Evolutionary conservation across 23 red algal genomes (phyloP).

Genomic region (Gracilaria gracilis): DNA sequence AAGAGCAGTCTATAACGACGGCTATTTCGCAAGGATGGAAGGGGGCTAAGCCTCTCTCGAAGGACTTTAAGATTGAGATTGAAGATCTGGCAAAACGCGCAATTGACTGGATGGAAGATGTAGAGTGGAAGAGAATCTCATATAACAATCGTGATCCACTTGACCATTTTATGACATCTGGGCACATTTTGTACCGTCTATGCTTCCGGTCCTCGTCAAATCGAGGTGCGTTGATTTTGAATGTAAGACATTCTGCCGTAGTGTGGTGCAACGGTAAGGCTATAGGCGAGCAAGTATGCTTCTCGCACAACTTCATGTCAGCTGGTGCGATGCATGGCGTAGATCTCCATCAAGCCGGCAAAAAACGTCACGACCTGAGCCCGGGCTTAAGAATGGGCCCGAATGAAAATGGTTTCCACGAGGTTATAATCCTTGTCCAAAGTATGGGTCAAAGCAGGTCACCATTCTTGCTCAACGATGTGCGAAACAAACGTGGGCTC

Average conservation of each 20-base stretch:
- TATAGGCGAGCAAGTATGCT: constrained; percentile 79
- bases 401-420: constrained; percentile 68
- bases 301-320: constrained; percentile 84
- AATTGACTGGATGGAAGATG: constrained; percentile 70
- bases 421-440: constrained; percentile 81
- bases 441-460: constrained; percentile 83
- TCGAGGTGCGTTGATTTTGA: constrained; percentile 57
- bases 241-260: constrained; percentile 82
- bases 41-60: constrained; percentile 36
- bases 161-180: constrained; percentile 82
- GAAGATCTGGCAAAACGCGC: constrained; percentile 36
- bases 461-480: constrained; percentile 92
- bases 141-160: constrained; percentile 84
- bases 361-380: constrained; percentile 78
- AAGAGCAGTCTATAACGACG: constrained; percentile 14
- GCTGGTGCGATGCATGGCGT: constrained; percentile 89
- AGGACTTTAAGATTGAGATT: constrained; percentile 52
- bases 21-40: constrained; percentile 42
- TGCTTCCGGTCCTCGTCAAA: constrained; percentile 62
- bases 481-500: constrained; percentile 84
- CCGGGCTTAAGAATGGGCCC: constrained; percentile 38
- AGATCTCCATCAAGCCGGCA: constrained; percentile 83
- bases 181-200: constrained; percentile 76
- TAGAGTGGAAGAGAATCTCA: constrained; percentile 81
- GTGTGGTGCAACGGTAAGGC: constrained; percentile 86